A percentile compares a stretch with the other conserved stretches of the same genome.
Evolutionary conservation across 2,329 filamentous ascomycete species (phyloP).

Genomic region (Diaporthe sp.): DNA sequence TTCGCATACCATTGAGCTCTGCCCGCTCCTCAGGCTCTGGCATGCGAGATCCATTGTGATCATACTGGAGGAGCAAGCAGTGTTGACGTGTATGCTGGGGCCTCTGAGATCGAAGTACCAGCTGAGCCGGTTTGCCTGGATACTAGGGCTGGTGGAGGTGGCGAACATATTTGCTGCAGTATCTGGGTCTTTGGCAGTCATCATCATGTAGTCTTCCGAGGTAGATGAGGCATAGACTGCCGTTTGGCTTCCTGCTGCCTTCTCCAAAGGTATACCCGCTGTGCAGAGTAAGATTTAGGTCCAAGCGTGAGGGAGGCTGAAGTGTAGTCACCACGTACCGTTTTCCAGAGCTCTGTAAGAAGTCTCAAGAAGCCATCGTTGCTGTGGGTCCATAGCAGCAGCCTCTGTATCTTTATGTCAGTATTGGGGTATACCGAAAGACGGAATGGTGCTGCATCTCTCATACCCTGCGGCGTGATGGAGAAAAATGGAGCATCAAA

Average conservation of each 20-base stretch:
- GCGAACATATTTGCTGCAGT: constrained; percentile 3
- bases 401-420: constrained; percentile 1
- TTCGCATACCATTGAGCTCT: constrained; percentile 10
- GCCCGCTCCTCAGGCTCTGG: constrained; percentile 4
- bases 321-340: constrained; percentile 2
- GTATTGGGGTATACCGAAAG: background rate
- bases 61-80: constrained; percentile 52
- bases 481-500: constrained; percentile 59
- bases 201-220: constrained; percentile 47
- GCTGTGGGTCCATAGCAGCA: constrained; percentile 35
- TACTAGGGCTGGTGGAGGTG: constrained; percentile 46
- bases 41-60: constrained; percentile 27
- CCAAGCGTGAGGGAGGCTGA: background rate
- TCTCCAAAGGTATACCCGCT: constrained; percentile 49
- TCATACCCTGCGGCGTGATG: constrained; percentile 43
- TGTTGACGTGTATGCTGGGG: constrained; percentile 54
- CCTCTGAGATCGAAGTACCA: constrained; percentile 57
- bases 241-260: constrained; percentile 48
- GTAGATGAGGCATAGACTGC: constrained; percentile 52
- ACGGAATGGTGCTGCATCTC: background rate
- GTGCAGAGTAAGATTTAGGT: background rate
- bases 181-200: constrained; percentile 44
- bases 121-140: constrained; percentile 57
- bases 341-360: constrained; percentile 38
- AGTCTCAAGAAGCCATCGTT: constrained; percentile 32